Conservation (phyloP, 2,329 filamentous ascomycete genomes). For the Aspergillus sp. region DNA sequence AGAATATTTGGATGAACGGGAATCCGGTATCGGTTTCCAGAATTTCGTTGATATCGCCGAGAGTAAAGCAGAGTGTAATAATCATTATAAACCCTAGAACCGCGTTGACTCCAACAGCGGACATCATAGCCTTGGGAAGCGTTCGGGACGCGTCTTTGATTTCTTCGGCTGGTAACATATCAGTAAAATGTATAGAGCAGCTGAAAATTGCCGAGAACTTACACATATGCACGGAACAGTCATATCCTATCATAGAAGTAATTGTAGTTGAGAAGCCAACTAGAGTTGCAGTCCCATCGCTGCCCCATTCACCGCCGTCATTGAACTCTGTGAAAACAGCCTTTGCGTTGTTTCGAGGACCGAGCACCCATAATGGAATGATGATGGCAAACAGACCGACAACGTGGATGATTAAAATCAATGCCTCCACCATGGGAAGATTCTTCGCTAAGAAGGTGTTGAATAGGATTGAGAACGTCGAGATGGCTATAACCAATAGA, state of each 20-base stretch:
- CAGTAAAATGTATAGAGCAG: background rate
- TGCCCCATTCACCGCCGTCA: conserved; percentile 43
- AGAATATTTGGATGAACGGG: conserved; percentile 61
- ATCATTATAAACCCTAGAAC: conserved; percentile 57
- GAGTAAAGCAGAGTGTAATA: conserved; percentile 56
- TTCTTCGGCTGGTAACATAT: conserved; percentile 35
- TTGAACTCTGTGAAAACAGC: conserved; percentile 44
- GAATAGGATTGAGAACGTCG: conserved; percentile 41
- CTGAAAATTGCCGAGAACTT: conserved; percentile 18
- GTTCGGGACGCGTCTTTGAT: conserved; percentile 49
- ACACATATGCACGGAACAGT: conserved; percentile 50
- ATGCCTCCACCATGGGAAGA: conserved; percentile 39
- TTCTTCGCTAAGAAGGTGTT: conserved; percentile 44
- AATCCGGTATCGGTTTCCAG: conserved; percentile 51
- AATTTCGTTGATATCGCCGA: conserved; percentile 49
- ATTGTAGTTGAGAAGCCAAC: conserved; percentile 44
- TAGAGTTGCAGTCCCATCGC: conserved; percentile 38
- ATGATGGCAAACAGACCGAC: conserved; percentile 45
- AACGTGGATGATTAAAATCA: conserved; percentile 45
- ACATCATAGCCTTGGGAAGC: conserved; percentile 54
- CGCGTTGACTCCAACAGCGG: conserved; percentile 52
- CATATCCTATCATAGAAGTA: conserved; percentile 43
- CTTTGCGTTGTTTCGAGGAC: conserved; percentile 37
- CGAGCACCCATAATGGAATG: conserved; percentile 44
- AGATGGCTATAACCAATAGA: conserved; percentile 43